phyloP scores from a whole-genome alignment of 192 early-diverging fungal genomes.

The Entomortierella lignicola region DNA sequence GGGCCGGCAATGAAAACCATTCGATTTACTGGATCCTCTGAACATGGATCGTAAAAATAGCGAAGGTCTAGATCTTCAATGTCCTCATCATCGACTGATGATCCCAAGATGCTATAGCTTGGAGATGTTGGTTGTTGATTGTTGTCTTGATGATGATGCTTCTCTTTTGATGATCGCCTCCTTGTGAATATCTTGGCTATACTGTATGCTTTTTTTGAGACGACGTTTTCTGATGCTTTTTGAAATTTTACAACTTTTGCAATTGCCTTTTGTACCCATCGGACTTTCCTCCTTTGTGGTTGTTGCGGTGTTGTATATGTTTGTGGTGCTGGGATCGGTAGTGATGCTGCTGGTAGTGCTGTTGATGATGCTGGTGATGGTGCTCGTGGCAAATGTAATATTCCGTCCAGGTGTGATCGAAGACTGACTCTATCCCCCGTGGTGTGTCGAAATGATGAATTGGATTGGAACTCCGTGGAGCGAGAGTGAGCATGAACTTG shows the following conservation, averaged over 20 bases:
- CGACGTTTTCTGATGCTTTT: background rate
- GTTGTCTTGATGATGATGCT: background rate
- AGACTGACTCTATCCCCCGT: background rate
- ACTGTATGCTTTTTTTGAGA: background rate
- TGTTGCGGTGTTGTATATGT: background rate
- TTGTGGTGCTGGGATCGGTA: background rate
- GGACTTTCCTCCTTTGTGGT: background rate
- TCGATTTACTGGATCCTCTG: constrained; percentile 19
- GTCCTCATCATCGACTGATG: background rate
- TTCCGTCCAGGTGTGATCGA: background rate
- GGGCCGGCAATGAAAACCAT: constrained; percentile 37
- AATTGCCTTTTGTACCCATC: background rate
- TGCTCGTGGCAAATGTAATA: background rate
- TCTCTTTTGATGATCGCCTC: background rate
- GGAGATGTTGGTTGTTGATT: background rate
- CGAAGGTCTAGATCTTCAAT: constrained; percentile 24
- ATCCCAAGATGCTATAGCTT: background rate
- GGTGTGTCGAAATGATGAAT: background rate
- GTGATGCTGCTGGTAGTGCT: too few species aligned
- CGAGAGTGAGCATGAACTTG: background rate
- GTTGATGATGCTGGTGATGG: too few species aligned
- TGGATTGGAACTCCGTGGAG: background rate
- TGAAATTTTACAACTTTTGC: background rate
- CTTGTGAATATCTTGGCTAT: background rate
- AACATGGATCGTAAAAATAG: constrained; percentile 19